Evolutionary conservation across 2,329 filamentous ascomycete species (phyloP).

Genomic region (Fonsecaea pugnacius): DNA sequence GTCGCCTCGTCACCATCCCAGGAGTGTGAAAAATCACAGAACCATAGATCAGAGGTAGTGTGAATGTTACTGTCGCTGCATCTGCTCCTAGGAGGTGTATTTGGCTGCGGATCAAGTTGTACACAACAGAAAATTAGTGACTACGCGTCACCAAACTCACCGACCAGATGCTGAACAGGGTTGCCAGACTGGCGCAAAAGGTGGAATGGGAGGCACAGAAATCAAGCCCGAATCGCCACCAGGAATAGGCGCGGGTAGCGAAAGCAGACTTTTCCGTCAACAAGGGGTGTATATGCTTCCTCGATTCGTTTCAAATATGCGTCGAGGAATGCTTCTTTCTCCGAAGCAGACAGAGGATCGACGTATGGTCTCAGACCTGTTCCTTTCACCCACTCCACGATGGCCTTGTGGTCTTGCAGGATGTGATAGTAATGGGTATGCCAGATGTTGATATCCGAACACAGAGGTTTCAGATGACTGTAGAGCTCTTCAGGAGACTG

Average conservation of each 20-base stretch:
- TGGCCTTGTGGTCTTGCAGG: conserved; percentile 53
- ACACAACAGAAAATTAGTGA: neutral
- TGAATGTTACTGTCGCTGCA: neutral
- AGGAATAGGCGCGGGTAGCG: conserved; percentile 63
- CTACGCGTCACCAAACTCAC: neutral
- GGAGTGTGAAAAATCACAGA: neutral
- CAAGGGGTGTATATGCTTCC: conserved; percentile 49
- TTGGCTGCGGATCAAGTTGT: neutral
- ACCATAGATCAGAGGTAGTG: neutral
- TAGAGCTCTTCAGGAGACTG: conserved; percentile 56
- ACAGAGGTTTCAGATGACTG: conserved; percentile 53
- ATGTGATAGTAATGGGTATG: conserved; percentile 60
- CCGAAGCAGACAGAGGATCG: conserved; percentile 50
- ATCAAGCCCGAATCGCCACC: conserved; percentile 45
- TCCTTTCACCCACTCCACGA: conserved; percentile 65
- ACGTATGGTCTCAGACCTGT: conserved; percentile 62
- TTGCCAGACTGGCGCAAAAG: neutral
- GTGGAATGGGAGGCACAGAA: neutral
- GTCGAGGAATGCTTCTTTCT: conserved; percentile 51
- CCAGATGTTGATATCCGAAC: conserved; percentile 57
- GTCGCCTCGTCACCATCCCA: neutral
- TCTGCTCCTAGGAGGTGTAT: neutral
- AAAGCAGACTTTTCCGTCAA: conserved; percentile 60
- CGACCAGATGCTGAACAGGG: neutral
- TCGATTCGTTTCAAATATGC: conserved; percentile 55